Conservation (phyloP, 371 early-diverging fungal species). For the Actinomucor elegans region DNA sequence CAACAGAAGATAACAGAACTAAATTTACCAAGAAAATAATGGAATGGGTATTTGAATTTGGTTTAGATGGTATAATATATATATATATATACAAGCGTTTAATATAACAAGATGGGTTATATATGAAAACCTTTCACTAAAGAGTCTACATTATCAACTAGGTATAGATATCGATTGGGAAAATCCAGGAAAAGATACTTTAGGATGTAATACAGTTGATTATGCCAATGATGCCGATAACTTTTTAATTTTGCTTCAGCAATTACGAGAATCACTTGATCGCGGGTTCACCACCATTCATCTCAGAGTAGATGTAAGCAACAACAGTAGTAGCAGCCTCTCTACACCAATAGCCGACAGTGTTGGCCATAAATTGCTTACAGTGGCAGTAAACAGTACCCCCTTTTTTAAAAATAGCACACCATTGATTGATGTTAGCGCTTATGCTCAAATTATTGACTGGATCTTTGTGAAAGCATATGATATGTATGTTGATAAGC, state of each 20-base stretch:
- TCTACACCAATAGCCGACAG: too few species aligned
- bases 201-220: conserved; percentile 51
- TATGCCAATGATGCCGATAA: conserved; percentile 42
- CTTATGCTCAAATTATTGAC: conserved; percentile 59
- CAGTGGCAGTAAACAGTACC: conserved; percentile 10
- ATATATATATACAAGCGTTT: too few species aligned
- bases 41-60: conserved; percentile 14
- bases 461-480: conserved; percentile 63
- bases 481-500: conserved; percentile 56
- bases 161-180: conserved; percentile 41
- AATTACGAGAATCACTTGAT: conserved; percentile 61
- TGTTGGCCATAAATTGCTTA: conserved; percentile 2
- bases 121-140: too few species aligned
- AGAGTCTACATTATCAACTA: too few species aligned
- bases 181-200: conserved; percentile 55
- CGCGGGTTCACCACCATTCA: conserved; percentile 28
- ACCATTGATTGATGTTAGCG: conserved; percentile 56
- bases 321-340: neutral
- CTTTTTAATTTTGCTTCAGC: conserved; percentile 55
- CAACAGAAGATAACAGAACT: neutral
- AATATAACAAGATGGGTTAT: too few species aligned
- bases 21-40: conserved; percentile 3
- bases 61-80: conserved; percentile 16
- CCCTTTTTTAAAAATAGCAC: conserved; percentile 13
- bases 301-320: neutral